phyloP scores from a whole-genome alignment of 805 yeast species.

The Scheffersomyces ergatensis region DNA sequence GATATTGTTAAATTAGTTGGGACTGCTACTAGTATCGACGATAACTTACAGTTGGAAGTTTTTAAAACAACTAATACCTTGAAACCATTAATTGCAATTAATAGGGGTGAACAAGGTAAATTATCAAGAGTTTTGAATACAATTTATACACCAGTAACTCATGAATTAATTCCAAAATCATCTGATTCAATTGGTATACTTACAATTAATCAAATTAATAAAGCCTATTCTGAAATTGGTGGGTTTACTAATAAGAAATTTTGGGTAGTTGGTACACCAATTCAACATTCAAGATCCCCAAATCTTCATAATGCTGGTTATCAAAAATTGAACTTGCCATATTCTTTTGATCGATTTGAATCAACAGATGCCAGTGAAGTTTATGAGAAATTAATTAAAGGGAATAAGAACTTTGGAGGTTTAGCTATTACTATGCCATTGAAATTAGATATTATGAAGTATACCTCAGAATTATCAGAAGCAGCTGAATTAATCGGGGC shows the following conservation, averaged over 20 bases:
- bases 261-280: constrained; percentile 78
- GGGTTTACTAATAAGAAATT: constrained; percentile 56
- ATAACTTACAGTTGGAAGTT: constrained; percentile 67
- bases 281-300: constrained; percentile 88
- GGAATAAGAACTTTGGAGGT: constrained; percentile 72
- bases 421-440: constrained; percentile 92
- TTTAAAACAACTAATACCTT: constrained; percentile 58
- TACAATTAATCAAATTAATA: constrained; percentile 62
- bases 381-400: constrained; percentile 44
- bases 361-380: constrained; percentile 62
- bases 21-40: constrained; percentile 58
- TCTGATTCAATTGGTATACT: constrained; percentile 77
- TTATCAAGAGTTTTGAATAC: constrained; percentile 76
- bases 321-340: constrained; percentile 72
- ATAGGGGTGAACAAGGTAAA: constrained; percentile 75
- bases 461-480: constrained; percentile 63
- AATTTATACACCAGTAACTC: constrained; percentile 82
- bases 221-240: constrained; percentile 57
- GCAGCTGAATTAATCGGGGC: constrained; percentile 88
- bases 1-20: constrained; percentile 87
- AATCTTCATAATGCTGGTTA: constrained; percentile 80
- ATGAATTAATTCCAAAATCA: constrained; percentile 59
- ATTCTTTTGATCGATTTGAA: constrained; percentile 65
- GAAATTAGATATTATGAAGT: constrained; percentile 74
- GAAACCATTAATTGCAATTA: constrained; percentile 77